Conservation (phyloP, 805 yeast species). For the Suhomyces sp. region DNA sequence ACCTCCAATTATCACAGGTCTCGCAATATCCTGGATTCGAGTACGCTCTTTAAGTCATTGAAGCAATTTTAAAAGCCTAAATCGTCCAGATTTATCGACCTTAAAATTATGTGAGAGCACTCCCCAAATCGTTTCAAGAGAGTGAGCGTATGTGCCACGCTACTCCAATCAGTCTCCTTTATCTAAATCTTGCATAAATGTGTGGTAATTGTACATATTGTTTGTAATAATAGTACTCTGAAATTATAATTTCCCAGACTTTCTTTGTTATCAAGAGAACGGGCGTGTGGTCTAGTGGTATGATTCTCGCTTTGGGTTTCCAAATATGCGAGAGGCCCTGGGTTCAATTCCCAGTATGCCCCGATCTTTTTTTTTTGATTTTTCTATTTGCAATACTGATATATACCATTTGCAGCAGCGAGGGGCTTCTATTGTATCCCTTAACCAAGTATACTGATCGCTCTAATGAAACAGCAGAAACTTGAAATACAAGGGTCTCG, state of each 20-base stretch:
- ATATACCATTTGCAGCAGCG: neutral
- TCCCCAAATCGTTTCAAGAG: too few species aligned
- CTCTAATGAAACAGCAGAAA: neutral
- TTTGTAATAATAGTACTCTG: too few species aligned
- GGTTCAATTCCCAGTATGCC: constrained; percentile 58
- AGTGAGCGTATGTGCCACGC: neutral
- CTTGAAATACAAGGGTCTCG: neutral
- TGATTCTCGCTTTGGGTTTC: constrained; percentile 20
- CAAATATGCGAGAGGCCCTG: constrained; percentile 56
- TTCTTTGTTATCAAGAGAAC: neutral
- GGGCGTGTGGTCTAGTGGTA: constrained; percentile 26
- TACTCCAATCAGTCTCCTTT: neutral
- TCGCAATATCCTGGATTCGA: too few species aligned
- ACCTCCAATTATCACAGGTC: too few species aligned
- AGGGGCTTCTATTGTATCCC: neutral
- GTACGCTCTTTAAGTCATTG: too few species aligned
- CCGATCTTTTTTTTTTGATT: constrained; percentile 18
- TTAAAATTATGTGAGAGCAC: too few species aligned
- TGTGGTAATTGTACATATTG: neutral
- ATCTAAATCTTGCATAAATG: neutral
- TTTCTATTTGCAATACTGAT: neutral
- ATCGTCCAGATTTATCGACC: too few species aligned
- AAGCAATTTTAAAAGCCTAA: too few species aligned
- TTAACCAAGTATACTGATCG: too few species aligned
- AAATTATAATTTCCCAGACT: too few species aligned